Conservation (phyloP, 148 eudicot species). For the Amaranthus hypochondriacus region DNA sequence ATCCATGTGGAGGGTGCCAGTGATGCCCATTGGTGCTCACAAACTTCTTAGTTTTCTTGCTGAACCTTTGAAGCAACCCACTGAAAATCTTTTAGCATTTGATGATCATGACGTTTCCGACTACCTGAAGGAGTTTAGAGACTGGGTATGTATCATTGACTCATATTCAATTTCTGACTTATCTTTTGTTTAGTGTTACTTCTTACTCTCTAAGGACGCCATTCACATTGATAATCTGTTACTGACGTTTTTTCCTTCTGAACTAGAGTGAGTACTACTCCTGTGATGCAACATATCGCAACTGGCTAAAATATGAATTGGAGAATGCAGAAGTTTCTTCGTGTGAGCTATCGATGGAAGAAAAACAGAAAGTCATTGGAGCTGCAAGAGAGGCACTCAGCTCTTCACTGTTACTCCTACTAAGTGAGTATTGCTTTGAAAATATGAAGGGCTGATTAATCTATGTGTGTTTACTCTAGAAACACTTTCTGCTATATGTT, state of each 20-base stretch:
- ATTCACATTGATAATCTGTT: not conserved
- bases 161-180: conserved; percentile 7
- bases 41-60: conserved; percentile 90
- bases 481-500: too few relatives aligned
- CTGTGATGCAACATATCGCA: conserved; percentile 95
- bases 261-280: conserved; percentile 80
- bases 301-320: conserved; percentile 79
- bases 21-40: conserved; percentile 87
- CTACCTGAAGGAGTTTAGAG: conserved; percentile 74
- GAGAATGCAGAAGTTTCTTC: conserved; percentile 63
- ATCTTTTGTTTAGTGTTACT: conserved; percentile 3
- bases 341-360: conserved; percentile 59
- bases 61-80: conserved; percentile 79
- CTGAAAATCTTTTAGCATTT: conserved; percentile 43
- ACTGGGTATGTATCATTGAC: conserved; percentile 62
- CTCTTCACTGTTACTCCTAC: conserved; percentile 58
- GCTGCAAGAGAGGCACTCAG: conserved; percentile 67
- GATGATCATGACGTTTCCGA: conserved; percentile 60
- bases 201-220: not conserved
- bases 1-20: conserved; percentile 98
- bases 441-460: not conserved
- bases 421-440: conserved; percentile 51
- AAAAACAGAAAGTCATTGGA: conserved; percentile 52
- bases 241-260: conserved; percentile 13
- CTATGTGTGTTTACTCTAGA: not conserved